Evolutionary conservation across 768 basidiomycete species (phyloP).

Genomic region (Dictyophora rubrovolvata): DNA sequence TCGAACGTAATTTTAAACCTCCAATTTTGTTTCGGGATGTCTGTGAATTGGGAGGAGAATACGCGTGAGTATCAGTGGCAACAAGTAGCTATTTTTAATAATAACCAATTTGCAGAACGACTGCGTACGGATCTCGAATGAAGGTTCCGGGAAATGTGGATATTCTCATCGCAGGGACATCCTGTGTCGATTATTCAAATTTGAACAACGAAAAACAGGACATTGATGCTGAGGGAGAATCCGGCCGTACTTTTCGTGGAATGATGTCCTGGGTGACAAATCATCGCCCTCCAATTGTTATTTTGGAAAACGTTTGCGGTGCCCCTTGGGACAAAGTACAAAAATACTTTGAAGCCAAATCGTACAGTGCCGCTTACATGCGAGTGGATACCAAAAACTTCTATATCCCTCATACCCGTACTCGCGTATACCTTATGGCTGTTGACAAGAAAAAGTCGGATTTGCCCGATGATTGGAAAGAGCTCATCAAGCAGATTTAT

Average conservation of each 20-base stretch:
- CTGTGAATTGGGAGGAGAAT: constrained; percentile 68
- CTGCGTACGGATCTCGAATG: constrained; percentile 81
- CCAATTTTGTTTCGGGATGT: constrained; percentile 91
- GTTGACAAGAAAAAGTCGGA: constrained; percentile 52
- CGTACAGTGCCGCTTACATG: constrained; percentile 61
- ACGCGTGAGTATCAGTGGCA: constrained; percentile 49
- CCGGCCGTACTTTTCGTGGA: constrained; percentile 85
- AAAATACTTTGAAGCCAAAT: constrained; percentile 60
- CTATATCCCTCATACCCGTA: constrained; percentile 93
- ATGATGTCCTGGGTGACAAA: constrained; percentile 90
- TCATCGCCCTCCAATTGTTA: constrained; percentile 83
- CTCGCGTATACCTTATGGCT: constrained; percentile 79
- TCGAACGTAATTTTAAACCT: constrained; percentile 91
- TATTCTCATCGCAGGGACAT: constrained; percentile 86
- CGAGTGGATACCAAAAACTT: constrained; percentile 81
- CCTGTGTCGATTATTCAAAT: constrained; percentile 95
- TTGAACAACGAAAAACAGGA: constrained; percentile 88
- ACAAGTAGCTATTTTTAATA: neutral
- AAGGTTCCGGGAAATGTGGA: constrained; percentile 87
- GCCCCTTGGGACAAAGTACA: constrained; percentile 82
- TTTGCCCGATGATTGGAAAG: constrained; percentile 62
- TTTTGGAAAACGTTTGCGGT: constrained; percentile 87
- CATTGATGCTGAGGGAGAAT: constrained; percentile 84
- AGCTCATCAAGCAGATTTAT: constrained; percentile 48
- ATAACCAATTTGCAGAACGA: constrained; percentile 43